Evolutionary conservation across 352 stramenopile species (phyloP).

Genomic region (Vaucheria bursata): DNA sequence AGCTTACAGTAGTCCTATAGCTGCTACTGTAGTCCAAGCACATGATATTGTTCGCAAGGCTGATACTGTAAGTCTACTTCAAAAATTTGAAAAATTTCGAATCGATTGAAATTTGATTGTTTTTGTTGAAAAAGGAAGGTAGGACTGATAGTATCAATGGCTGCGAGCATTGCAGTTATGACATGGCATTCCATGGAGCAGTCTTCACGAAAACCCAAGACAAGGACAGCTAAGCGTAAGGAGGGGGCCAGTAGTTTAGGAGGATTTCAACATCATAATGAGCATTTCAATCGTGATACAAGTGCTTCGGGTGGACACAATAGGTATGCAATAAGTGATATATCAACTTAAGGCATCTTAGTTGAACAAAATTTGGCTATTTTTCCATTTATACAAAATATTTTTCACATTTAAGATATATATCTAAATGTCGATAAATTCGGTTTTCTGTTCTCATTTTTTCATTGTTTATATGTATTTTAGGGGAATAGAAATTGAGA

Average conservation of each 20-base stretch:
- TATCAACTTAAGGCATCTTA: too few species aligned
- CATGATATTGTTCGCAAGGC: conserved; percentile 5
- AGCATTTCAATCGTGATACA: conserved; percentile 16
- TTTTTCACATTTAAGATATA: too few species aligned
- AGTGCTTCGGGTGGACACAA: background rate
- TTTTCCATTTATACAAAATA: too few species aligned
- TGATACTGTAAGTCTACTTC: background rate
- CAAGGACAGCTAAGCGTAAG: background rate
- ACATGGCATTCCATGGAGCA: background rate
- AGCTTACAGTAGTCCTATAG: conserved; percentile 8
- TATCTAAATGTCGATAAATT: too few species aligned
- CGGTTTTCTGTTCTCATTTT: too few species aligned
- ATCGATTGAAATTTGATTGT: conserved; percentile 6
- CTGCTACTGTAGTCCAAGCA: background rate
- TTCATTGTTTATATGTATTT: too few species aligned
- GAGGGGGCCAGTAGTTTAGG: background rate
- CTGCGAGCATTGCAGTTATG: conserved; percentile 27
- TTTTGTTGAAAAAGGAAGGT: too few species aligned
- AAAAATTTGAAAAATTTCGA: background rate
- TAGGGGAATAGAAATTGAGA: too few species aligned
- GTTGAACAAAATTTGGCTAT: too few species aligned
- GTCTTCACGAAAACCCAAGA: conserved; percentile 4
- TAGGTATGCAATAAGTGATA: too few species aligned
- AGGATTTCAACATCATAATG: conserved; percentile 10
- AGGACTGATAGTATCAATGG: conserved; percentile 32